Evolutionary conservation across 2,329 filamentous ascomycete genomes (phyloP), one percentile per base, ranked within the genome.

Genomic region (Fusarium chuoi): DNA sequence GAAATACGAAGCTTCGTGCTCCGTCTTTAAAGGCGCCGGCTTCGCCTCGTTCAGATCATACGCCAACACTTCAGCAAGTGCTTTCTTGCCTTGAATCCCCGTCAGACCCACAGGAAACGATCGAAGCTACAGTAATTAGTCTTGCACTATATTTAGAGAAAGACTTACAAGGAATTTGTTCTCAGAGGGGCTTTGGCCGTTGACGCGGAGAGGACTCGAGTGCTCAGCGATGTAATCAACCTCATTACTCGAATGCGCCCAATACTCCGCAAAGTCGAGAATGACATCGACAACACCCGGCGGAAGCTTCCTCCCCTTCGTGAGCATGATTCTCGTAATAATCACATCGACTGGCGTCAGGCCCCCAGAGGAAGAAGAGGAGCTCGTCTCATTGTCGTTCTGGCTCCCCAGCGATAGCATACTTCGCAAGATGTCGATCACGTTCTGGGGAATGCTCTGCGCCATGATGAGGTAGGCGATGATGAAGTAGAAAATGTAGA

Each of bases 181-280:
- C 62, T 84, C 78, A 5, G 42, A 24, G 1, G 54, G 22, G 15
- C 75, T 76, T 8, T 58, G 54, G 6, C 79, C 82, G 5, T 28
- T 41, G 15, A 83, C 75, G 3, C 62, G 56, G 5, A 82, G 44
- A 10, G 70, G 48, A 24, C 62, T 55, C 9, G 66, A 70, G 9
- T 80, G 74, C 54, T 80, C 70, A 8, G 57, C 58, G 7, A 49
- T 52, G 46, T 73, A 82, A 24, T 83, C 71, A 18, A 83, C 71
- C 35, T 78, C 78, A 28, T 80, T 83, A 57, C 75, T 79, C 5
- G 86, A 85, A 72, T 87, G 87, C 20, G 86, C 86, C 90, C 90
- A 92, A 79, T 91, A 92, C 79, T 91, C 89, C 62, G 89, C 90
- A 35, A 83, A 78, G 75, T 92, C 89, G 61, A 91, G 79, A 51